phyloP scores from a whole-genome alignment of 2,329 filamentous ascomycete genomes.

The Ceratocystis variospora region DNA sequence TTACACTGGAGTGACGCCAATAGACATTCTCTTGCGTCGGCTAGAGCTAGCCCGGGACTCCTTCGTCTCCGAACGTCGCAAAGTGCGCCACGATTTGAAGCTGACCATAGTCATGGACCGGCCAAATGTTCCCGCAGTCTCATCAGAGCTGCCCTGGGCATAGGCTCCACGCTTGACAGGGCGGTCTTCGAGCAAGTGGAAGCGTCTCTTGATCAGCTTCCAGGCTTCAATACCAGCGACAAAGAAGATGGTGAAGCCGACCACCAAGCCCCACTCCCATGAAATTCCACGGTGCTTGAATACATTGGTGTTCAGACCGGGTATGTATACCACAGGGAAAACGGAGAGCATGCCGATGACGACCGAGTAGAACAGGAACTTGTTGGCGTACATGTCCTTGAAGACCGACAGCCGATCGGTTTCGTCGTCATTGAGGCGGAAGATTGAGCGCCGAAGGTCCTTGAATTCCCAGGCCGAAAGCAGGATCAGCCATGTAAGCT shows the following conservation, averaged over 20 bases:
- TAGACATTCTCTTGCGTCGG: conserved; percentile 1
- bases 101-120: conserved; percentile 40
- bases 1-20: not conserved
- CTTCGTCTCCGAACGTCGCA: conserved; percentile 31
- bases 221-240: conserved; percentile 55
- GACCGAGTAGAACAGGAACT: conserved; percentile 56
- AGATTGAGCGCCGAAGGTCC: conserved; percentile 56
- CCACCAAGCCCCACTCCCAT: conserved; percentile 63
- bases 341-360: conserved; percentile 46
- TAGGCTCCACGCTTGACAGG: conserved; percentile 38
- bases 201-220: conserved; percentile 53
- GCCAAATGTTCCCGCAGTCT: conserved; percentile 29
- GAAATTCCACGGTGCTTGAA: conserved; percentile 59
- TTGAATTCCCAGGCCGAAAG: conserved; percentile 69
- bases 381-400: conserved; percentile 53
- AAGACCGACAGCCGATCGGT: conserved; percentile 40
- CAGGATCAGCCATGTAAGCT: conserved; percentile 59
- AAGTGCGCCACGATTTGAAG: conserved; percentile 35
- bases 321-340: conserved; percentile 59
- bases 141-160: conserved; percentile 39
- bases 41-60: conserved; percentile 23
- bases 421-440: conserved; percentile 47
- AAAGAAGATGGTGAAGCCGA: conserved; percentile 50
- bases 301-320: conserved; percentile 52
- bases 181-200: conserved; percentile 38